phyloP scores from a whole-genome alignment of 345 rosid genomes.

The Bruguiera parviflora region DNA sequence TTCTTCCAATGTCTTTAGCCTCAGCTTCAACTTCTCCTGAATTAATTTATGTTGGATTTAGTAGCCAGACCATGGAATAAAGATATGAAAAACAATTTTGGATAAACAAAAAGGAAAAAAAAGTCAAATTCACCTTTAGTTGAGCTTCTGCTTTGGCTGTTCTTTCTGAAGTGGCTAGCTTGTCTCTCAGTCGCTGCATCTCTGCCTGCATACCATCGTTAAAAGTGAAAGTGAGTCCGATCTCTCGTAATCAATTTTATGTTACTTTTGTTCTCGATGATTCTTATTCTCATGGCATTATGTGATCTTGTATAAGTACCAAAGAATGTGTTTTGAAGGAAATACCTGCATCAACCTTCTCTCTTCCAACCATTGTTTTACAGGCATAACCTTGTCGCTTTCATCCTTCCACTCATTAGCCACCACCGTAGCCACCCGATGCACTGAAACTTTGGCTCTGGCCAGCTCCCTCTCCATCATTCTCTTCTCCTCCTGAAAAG shows the following conservation, averaged over 20 bases:
- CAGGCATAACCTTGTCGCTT: conserved; percentile 86
- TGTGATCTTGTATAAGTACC: neutral
- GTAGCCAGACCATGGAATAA: neutral
- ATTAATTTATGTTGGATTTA: conserved; percentile 8
- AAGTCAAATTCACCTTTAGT: conserved; percentile 54
- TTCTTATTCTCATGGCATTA: no score
- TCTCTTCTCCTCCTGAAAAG: conserved; percentile 78
- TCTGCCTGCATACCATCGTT: conserved; percentile 53
- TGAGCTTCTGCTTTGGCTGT: conserved; percentile 91
- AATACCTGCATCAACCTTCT: conserved; percentile 80
- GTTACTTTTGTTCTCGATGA: no score
- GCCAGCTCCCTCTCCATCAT: conserved; percentile 94
- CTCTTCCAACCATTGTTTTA: conserved; percentile 88
- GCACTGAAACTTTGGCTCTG: conserved; percentile 71
- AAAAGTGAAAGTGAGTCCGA: no score
- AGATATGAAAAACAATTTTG: neutral
- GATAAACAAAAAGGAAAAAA: neutral
- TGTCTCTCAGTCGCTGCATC: conserved; percentile 81
- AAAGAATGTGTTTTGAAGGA: neutral
- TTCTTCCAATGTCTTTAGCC: conserved; percentile 79
- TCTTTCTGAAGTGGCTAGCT: conserved; percentile 70
- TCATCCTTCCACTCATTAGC: conserved; percentile 99
- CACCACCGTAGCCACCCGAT: conserved; percentile 80
- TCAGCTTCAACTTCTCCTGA: conserved; percentile 73
- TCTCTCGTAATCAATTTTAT: no score